Evolutionary conservation across 2,329 filamentous ascomycete species (phyloP).

Genomic region (Nigrospora oryzae): DNA sequence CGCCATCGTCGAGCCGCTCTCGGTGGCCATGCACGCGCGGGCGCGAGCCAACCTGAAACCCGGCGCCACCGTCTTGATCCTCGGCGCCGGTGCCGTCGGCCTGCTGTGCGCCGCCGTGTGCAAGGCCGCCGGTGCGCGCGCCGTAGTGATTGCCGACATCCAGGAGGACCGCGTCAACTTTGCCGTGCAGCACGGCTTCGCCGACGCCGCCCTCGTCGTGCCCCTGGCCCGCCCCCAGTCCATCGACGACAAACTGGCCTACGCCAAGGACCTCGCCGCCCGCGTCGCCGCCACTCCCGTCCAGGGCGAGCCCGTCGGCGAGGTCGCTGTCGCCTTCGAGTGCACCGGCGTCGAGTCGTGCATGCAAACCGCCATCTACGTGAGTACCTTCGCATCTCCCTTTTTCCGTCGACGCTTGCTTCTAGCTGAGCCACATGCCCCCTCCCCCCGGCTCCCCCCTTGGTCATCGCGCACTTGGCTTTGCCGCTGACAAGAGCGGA

Average conservation of each 20-base stretch:
- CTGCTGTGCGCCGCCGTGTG: conserved; percentile 51
- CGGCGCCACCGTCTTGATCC: conserved; percentile 38
- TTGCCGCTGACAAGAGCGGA: neutral
- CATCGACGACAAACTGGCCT: conserved; percentile 43
- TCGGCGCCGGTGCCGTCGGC: conserved; percentile 55
- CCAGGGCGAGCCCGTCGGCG: conserved; percentile 37
- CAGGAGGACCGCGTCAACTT: conserved; percentile 49
- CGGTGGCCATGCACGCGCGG: conserved; percentile 50
- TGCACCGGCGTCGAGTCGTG: conserved; percentile 74
- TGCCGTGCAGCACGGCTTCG: conserved; percentile 46
- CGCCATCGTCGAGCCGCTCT: conserved; percentile 51
- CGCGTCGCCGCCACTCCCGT: conserved; percentile 26
- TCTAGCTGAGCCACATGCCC: no score
- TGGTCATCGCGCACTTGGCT: neutral
- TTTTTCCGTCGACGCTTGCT: no score
- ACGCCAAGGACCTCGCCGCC: conserved; percentile 39
- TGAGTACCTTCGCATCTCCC: conserved; percentile 20
- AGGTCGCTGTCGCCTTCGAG: conserved; percentile 64
- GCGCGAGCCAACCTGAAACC: conserved; percentile 33
- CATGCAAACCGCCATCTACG: conserved; percentile 66
- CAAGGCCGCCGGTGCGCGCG: conserved; percentile 33
- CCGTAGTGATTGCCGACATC: conserved; percentile 47
- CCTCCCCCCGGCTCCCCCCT: neutral
- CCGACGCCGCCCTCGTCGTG: conserved; percentile 42
- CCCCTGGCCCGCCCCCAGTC: conserved; percentile 38